Percentiles rank a stretch among this genome's conserved stretches.
Conservation (phyloP, 2,329 filamentous ascomycete genomes). For the Scedosporium boydii region DNA sequence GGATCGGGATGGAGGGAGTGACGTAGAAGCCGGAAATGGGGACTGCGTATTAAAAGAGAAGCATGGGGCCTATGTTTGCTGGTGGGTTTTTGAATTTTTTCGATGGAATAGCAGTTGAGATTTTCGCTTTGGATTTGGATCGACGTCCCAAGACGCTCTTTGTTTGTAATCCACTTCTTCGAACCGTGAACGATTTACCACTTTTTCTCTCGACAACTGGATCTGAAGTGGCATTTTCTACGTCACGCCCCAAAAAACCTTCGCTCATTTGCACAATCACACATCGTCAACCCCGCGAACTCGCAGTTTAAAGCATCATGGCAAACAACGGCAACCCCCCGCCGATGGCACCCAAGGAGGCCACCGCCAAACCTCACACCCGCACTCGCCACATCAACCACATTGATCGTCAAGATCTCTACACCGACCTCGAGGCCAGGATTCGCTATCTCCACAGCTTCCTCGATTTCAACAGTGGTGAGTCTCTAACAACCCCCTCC, state of each 20-base stretch:
- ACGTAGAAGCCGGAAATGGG: not conserved
- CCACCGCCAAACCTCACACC: not conserved
- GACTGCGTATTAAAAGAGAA: not conserved
- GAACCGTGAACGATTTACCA: too few relatives aligned
- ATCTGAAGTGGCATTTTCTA: not conserved
- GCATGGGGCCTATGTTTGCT: not conserved
- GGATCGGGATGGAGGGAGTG: not conserved
- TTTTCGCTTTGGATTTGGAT: not conserved
- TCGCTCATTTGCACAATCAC: not conserved
- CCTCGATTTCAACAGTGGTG: slow-evolving; percentile 64
- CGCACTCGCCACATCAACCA: slow-evolving; percentile 35
- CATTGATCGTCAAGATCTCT: slow-evolving; percentile 60
- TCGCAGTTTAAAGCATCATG: not conserved
- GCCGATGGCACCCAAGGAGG: not conserved
- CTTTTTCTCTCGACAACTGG: too few relatives aligned
- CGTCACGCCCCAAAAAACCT: not conserved
- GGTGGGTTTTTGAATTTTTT: not conserved
- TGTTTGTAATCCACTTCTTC: too few relatives aligned
- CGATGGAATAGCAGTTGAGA: not conserved
- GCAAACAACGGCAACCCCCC: not conserved
- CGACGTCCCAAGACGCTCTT: not conserved
- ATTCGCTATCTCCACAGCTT: slow-evolving; percentile 68
- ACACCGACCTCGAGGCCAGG: slow-evolving; percentile 59
- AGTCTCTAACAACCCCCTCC: too few relatives aligned
- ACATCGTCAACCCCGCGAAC: not conserved